Percentiles rank a stretch among this genome's conserved stretches.
Conservation (phyloP, 352 stramenopile genomes). For the Phytophthora megakarya region DNA sequence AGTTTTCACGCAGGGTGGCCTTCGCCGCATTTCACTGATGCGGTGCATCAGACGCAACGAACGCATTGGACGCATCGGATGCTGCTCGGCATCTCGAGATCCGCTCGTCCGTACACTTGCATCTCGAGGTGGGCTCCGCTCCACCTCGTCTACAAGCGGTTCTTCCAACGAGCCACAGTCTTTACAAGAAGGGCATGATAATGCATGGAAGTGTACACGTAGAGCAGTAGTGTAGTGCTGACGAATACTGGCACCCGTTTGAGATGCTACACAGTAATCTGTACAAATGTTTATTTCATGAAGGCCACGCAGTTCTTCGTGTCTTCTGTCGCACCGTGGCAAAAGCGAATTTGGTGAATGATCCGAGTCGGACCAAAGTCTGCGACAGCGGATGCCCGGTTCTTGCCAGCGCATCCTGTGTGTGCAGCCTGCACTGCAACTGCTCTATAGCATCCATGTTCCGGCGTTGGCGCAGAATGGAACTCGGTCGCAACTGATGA, state of each 20-base stretch:
- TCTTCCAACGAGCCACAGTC: too few relatives aligned
- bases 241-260: neutral
- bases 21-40: neutral
- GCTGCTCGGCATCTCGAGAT: constrained; percentile 1
- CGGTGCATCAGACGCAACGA: too few relatives aligned
- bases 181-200: too few relatives aligned
- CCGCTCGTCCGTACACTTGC: neutral
- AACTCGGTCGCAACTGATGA: neutral
- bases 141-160: neutral
- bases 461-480: constrained; percentile 1
- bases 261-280: neutral
- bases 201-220: too few relatives aligned
- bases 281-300: neutral
- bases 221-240: too few relatives aligned
- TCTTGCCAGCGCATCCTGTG: too few relatives aligned
- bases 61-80: neutral
- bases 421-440: too few relatives aligned
- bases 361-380: too few relatives aligned
- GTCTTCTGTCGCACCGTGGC: neutral
- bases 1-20: neutral
- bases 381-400: too few relatives aligned
- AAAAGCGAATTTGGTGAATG: neutral
- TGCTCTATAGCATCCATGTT: neutral
- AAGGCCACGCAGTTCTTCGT: neutral
- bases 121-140: neutral